Base-by-base conservation (phyloP, 2,329 filamentous ascomycete species). In the Emericellopsis atlantica region DNA sequence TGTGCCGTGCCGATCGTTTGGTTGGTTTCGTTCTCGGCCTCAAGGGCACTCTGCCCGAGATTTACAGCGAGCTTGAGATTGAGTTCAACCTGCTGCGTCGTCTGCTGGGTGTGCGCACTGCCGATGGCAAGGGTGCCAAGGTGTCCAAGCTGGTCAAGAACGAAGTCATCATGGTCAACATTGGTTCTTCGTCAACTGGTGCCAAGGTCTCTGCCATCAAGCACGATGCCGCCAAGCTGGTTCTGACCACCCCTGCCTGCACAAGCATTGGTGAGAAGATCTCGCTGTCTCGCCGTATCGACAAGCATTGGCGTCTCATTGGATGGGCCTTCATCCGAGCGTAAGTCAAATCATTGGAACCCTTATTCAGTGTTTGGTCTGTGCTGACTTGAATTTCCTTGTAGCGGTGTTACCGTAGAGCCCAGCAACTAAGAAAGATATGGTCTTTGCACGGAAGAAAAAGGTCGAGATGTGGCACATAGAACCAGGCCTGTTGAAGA, bases 141-240 rank as follows among this genome's bases (percentile, higher is more conserved):
- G 92, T 98, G 51, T 88, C 89, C 54, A 98, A 98, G 72, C 74
- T 98, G 49, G 74, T 88, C 43, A 98, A 96, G 80, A 95, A 95
- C 67, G 92, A 98, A 65, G 88, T 96, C 56, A 82, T 98, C 65
- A 96, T 98, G 92, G 92, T 98, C 50, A 98, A 98, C 73, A 98
- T 98, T 59, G 92, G 92, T 46, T 95, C 87, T 32, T 96, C 90
- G 9, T 93, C 92, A 37, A 95, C 90, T 12, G 92, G 92, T 65
- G 92, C 92, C 51, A 98, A 96, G 78, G 87, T 98, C 41, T 78
- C 92, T 44, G 90, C 87, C 55, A 93, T 96, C 59, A 95, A 92
- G 76, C 89, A 90, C 57, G 92, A 98, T 75, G 90, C 89, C 43
- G 92, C 92, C 43, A 95, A 95, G 72, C 75, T 98, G 50, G 82